Percentiles rank a stretch among this genome's conserved stretches.
phyloP scores from a whole-genome alignment of 306 rosid species.

The Lithocarpus polystachyus region DNA sequence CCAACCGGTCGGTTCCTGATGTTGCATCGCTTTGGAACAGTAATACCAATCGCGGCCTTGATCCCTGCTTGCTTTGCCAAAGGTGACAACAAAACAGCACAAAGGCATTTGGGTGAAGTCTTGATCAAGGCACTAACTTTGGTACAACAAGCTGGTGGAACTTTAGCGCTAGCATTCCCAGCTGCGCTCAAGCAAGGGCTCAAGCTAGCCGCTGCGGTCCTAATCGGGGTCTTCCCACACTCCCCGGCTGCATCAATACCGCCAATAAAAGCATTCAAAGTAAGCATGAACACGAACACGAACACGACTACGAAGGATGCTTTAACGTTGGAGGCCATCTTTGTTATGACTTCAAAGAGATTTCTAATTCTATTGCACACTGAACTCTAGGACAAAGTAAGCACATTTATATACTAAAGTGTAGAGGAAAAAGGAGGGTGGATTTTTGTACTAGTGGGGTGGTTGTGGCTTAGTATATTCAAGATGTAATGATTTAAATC shows the following conservation, averaged over 20 bases:
- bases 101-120: constrained; percentile 66
- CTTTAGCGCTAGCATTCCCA: constrained; percentile 45
- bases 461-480: constrained; percentile 35
- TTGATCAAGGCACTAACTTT: constrained; percentile 61
- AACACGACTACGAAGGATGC: constrained; percentile 15
- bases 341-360: background rate
- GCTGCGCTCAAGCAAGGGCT: constrained; percentile 73
- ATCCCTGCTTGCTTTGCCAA: constrained; percentile 74
- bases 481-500: constrained; percentile 20
- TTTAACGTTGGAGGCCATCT: constrained; percentile 13
- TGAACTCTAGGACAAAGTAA: background rate
- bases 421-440: background rate
- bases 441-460: constrained; percentile 32
- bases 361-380: background rate
- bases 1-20: constrained; percentile 75
- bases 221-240: constrained; percentile 76
- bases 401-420: background rate
- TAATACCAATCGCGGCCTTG: constrained; percentile 67
- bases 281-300: constrained; percentile 18
- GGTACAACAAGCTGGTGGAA: constrained; percentile 63
- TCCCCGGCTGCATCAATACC: constrained; percentile 64
- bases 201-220: constrained; percentile 71
- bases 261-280: background rate
- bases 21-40: constrained; percentile 84
- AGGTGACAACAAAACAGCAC: constrained; percentile 81